A percentile compares a stretch with the other conserved stretches of the same genome.
Conservation (phyloP, 805 yeast species). For the Candida peoriensis region DNA sequence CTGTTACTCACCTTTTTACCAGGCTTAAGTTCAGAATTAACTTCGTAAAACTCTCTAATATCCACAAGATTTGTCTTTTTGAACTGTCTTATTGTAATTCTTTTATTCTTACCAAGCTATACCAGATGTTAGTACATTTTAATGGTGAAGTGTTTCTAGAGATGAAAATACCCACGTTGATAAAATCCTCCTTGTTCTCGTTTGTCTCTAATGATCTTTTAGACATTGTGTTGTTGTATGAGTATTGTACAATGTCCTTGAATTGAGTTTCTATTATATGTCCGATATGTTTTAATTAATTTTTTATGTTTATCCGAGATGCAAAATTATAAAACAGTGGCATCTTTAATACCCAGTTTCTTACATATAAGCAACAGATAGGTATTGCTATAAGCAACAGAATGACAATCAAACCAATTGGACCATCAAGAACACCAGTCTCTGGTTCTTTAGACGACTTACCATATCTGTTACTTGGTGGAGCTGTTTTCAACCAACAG, state of each 20-base stretch:
- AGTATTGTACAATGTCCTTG: too few relatives aligned
- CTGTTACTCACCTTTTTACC: slow-evolving; percentile 61
- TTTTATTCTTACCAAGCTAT: slow-evolving; percentile 55
- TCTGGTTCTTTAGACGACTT: slow-evolving; percentile 26
- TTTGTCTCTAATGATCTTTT: not conserved
- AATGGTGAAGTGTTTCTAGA: not conserved
- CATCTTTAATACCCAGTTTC: too few relatives aligned
- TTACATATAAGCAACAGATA: too few relatives aligned
- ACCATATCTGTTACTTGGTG: slow-evolving; percentile 73
- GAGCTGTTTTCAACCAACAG: slow-evolving; percentile 81
- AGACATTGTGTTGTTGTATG: too few relatives aligned
- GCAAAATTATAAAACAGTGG: too few relatives aligned
- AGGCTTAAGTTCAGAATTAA: slow-evolving; percentile 63
- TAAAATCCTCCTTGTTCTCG: slow-evolving; percentile 6
- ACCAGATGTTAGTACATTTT: slow-evolving; percentile 1
- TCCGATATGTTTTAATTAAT: too few relatives aligned
- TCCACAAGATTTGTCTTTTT: slow-evolving; percentile 67
- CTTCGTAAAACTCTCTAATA: slow-evolving; percentile 75
- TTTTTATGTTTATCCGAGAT: too few relatives aligned
- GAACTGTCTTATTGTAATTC: slow-evolving; percentile 69
- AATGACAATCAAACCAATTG: slow-evolving; percentile 14
- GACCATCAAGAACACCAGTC: slow-evolving; percentile 13
- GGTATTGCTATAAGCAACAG: not conserved
- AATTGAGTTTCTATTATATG: too few relatives aligned
- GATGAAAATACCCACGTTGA: slow-evolving; percentile 11